Conservation (phyloP, 2,329 filamentous ascomycete species). For the Moelleriella libera region DNA sequence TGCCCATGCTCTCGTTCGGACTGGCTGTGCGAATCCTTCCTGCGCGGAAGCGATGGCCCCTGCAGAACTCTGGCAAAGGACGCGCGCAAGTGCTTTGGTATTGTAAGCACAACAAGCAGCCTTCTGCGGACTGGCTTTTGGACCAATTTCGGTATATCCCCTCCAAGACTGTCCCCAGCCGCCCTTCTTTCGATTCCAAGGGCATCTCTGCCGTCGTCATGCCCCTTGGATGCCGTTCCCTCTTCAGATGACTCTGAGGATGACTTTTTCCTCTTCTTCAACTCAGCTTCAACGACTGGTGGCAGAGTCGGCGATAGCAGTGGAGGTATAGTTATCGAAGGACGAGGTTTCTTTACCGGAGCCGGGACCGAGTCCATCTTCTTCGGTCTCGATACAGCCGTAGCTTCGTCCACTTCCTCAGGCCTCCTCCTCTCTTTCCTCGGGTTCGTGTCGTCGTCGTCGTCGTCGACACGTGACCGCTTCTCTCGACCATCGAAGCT, state of each 20-base stretch:
- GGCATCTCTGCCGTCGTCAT: slow-evolving; percentile 9
- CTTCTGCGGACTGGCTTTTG: slow-evolving; percentile 7
- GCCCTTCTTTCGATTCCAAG: slow-evolving; percentile 13
- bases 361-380: slow-evolving; percentile 10
- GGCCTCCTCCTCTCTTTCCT: slow-evolving; percentile 17
- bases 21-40: slow-evolving; percentile 19
- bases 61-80: slow-evolving; percentile 29
- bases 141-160: slow-evolving; percentile 8
- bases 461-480: slow-evolving; percentile 9
- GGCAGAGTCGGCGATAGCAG: slow-evolving; percentile 44
- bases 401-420: slow-evolving; percentile 13
- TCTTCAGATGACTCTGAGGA: slow-evolving; percentile 10
- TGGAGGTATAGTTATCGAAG: slow-evolving; percentile 26
- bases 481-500: slow-evolving; percentile 23
- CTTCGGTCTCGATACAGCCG: slow-evolving; percentile 15
- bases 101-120: slow-evolving; percentile 30
- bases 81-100: slow-evolving; percentile 31
- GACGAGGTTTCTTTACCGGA: slow-evolving; percentile 22
- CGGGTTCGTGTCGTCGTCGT: slow-evolving; percentile 3
- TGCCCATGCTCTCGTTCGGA: slow-evolving; percentile 7
- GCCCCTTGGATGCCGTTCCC: not conserved
- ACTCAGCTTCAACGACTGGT: slow-evolving; percentile 29
- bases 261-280: slow-evolving; percentile 17
- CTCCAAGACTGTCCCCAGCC: slow-evolving; percentile 16
- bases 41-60: slow-evolving; percentile 17